Conservation (phyloP, 2,329 filamentous ascomycete genomes). For the Fusarium sacchari region DNA sequence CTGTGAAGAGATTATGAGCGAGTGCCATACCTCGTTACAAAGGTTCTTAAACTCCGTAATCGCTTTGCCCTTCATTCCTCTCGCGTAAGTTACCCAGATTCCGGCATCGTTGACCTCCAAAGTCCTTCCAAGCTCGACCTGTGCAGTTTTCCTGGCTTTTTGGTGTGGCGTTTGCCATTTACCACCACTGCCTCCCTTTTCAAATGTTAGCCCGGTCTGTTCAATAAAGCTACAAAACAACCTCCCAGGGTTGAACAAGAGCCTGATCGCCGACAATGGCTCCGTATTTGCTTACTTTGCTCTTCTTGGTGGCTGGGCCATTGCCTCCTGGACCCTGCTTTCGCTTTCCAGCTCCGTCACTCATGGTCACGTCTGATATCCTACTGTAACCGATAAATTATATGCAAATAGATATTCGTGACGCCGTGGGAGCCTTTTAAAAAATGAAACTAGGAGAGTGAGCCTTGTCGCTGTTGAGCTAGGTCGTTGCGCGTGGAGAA, state of each 20-base stretch:
- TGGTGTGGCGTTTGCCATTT: slow-evolving; percentile 72
- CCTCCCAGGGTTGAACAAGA: background rate
- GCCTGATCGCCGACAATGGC: background rate
- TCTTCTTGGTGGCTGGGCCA: slow-evolving; percentile 50
- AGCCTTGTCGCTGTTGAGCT: slow-evolving; percentile 9
- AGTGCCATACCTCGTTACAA: slow-evolving; percentile 68
- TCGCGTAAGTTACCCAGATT: slow-evolving; percentile 81
- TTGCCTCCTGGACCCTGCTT: slow-evolving; percentile 48
- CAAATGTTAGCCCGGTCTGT: slow-evolving; percentile 18
- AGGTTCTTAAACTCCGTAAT: slow-evolving; percentile 73
- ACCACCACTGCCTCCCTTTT: slow-evolving; percentile 62
- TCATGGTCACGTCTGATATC: slow-evolving; percentile 39
- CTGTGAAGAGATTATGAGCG: background rate
- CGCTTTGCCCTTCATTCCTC: slow-evolving; percentile 76
- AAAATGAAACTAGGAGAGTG: background rate
- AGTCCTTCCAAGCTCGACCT: slow-evolving; percentile 54
- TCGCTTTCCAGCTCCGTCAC: slow-evolving; percentile 48
- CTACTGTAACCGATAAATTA: background rate
- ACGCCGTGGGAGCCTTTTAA: background rate
- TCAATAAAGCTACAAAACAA: background rate
- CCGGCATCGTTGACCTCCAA: slow-evolving; percentile 76
- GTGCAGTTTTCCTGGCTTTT: slow-evolving; percentile 57
- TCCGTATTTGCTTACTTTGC: slow-evolving; percentile 49
- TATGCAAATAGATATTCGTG: background rate
- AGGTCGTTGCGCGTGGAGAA: slow-evolving; percentile 28